Evolutionary conservation across 2,329 filamentous ascomycete species (phyloP).

Genomic region (Fusarium staphyleae): DNA sequence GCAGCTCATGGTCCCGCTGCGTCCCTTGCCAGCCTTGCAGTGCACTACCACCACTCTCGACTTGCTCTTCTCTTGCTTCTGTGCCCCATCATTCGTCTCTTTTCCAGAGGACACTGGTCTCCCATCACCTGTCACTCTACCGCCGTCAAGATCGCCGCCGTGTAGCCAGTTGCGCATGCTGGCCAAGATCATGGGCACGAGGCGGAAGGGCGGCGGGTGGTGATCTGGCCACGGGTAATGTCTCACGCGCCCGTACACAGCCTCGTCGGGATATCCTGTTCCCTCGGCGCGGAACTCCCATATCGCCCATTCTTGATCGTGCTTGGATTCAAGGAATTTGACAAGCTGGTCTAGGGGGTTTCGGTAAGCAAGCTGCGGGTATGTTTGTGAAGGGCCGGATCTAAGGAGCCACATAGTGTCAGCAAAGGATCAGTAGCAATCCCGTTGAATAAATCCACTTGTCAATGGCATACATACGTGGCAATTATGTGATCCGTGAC

Average conservation of each 20-base stretch:
- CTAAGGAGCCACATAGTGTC: constrained; percentile 55
- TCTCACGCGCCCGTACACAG: constrained; percentile 83
- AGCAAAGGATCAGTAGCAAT: constrained; percentile 14
- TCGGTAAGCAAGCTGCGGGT: constrained; percentile 90
- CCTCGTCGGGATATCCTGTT: constrained; percentile 90
- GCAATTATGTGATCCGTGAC: constrained; percentile 81
- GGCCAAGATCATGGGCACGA: constrained; percentile 88
- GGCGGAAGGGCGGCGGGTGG: constrained; percentile 89
- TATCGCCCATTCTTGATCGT: constrained; percentile 86
- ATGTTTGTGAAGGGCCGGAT: constrained; percentile 87
- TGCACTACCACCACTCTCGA: constrained; percentile 85
- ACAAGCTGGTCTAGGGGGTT: constrained; percentile 91
- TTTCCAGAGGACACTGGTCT: constrained; percentile 23
- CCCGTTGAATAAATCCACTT: background rate
- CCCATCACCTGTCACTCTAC: constrained; percentile 19
- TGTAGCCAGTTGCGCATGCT: constrained; percentile 91
- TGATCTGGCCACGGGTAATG: constrained; percentile 98
- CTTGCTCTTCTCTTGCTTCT: constrained; percentile 47
- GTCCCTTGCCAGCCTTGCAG: constrained; percentile 95
- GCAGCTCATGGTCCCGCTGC: constrained; percentile 87
- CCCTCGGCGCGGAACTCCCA: constrained; percentile 99
- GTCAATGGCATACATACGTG: constrained; percentile 53
- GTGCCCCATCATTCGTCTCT: constrained; percentile 30
- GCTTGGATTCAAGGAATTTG: constrained; percentile 84
- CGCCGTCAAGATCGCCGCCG: constrained; percentile 53